Percentiles rank a stretch among this genome's conserved stretches.
These are phyloP conservation scores for Gracilaria vermiculophylla DNA, from an alignment of 23 red algal species.

Conservation along the genomic window DNA sequence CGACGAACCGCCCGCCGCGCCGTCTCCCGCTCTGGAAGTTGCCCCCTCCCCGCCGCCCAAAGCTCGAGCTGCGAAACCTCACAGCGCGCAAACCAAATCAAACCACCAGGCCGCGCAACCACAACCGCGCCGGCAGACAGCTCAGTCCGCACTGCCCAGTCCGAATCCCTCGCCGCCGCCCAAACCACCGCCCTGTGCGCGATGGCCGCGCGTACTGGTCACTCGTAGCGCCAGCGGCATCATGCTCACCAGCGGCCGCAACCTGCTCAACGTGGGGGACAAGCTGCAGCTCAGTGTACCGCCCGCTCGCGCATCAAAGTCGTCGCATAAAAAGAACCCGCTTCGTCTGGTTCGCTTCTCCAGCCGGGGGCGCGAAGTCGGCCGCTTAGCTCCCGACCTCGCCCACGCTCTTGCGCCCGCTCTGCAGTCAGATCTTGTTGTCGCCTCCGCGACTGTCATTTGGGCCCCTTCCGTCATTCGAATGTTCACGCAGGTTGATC, in stretches of 20 bases:
- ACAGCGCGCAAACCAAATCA: too few relatives aligned
- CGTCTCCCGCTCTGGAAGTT: too few relatives aligned
- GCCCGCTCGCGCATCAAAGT: background rate
- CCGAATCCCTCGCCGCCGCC: background rate
- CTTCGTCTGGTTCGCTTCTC: constrained; percentile 28
- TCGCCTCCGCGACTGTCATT: background rate
- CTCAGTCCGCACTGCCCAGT: background rate
- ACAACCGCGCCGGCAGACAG: too few relatives aligned
- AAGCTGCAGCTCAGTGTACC: background rate
- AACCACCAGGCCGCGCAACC: too few relatives aligned
- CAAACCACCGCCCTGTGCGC: background rate
- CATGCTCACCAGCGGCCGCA: constrained; percentile 23
- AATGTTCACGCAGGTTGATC: constrained; percentile 27
- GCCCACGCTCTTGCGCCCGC: constrained; percentile 16
- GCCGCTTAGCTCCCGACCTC: constrained; percentile 11
- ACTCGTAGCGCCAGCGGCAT: constrained; percentile 3
- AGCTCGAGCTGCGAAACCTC: too few relatives aligned
- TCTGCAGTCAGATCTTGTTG: constrained; percentile 50
- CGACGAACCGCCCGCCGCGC: too few relatives aligned
- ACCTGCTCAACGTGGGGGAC: constrained; percentile 14
- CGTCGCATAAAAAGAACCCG: background rate
- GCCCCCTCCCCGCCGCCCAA: too few relatives aligned
- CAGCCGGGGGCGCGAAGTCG: constrained; percentile 40
- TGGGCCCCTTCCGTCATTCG: background rate
- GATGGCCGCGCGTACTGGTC: constrained; percentile 23